These are phyloP conservation scores for Macadamia integrifolia DNA, from an alignment of 164 flowering plant genomes.

Conservation along the genomic window DNA sequence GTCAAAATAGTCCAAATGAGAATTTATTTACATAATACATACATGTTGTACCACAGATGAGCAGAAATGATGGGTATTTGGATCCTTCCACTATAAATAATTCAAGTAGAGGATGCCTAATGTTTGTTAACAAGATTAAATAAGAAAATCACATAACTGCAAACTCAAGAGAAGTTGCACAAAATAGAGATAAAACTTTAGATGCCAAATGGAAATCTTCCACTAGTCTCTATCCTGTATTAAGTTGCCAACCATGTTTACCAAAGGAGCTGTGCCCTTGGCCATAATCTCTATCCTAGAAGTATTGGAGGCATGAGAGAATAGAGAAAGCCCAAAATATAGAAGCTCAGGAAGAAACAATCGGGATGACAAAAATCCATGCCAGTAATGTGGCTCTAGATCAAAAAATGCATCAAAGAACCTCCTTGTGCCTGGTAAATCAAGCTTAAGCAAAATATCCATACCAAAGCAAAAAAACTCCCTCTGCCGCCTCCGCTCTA, in stretches of 20 bases:
- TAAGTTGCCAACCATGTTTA: conserved; percentile 67
- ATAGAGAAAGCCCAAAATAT: conserved; percentile 76
- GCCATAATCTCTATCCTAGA: conserved; percentile 90
- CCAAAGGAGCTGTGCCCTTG: conserved; percentile 82
- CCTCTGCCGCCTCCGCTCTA: conserved; percentile 75
- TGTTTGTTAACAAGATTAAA: too few species aligned
- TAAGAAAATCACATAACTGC: too few species aligned
- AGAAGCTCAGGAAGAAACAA: conserved; percentile 82
- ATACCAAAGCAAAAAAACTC: conserved; percentile 96
- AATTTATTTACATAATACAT: too few species aligned
- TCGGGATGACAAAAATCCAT: conserved; percentile 89
- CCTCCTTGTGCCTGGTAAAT: conserved; percentile 69
- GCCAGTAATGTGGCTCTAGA: conserved; percentile 86
- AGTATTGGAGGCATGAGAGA: conserved; percentile 71
- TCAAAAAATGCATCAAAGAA: conserved; percentile 90
- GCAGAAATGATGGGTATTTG: too few species aligned
- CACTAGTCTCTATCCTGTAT: conserved; percentile 50
- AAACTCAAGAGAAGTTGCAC: too few species aligned
- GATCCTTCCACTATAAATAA: too few species aligned
- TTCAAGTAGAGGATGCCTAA: too few species aligned
- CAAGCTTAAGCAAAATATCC: conserved; percentile 88
- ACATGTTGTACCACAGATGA: too few species aligned
- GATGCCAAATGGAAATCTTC: conserved; percentile 3
- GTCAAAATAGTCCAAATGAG: too few species aligned
- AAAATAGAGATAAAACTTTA: too few species aligned